Evolutionary conservation across 495 filamentous ascomycete genomes (phyloP).

Genomic region (Hypoxylon fragiforme): DNA sequence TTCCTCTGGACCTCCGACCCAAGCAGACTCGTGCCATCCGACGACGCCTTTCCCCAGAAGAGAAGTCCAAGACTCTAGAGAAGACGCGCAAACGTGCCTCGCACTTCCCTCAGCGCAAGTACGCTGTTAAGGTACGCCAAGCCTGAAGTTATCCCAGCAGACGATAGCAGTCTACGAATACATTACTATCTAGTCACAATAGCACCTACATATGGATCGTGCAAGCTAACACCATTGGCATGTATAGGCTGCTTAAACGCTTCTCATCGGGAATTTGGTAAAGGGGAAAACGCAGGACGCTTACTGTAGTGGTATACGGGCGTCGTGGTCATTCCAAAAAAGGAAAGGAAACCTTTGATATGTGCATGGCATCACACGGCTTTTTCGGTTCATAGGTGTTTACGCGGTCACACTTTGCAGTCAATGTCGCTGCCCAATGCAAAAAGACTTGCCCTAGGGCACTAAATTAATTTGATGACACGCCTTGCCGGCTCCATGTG

Average conservation of each 20-base stretch:
- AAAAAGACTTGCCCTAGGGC: conserved; percentile 39
- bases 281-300: conserved; percentile 26
- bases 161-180: not conserved
- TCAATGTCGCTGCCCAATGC: conserved; percentile 43
- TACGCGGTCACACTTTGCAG: conserved; percentile 42
- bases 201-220: too few relatives aligned
- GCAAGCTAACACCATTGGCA: not conserved
- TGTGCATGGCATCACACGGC: conserved; percentile 45
- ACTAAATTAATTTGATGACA: conserved; percentile 15
- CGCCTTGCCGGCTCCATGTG: not conserved
- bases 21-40: conserved; percentile 97
- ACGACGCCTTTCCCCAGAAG: conserved; percentile 86
- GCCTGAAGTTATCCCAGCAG: not conserved
- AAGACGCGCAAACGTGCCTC: conserved; percentile 90
- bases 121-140: conserved; percentile 85
- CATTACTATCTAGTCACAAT: not conserved
- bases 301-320: conserved; percentile 26
- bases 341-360: conserved; percentile 37
- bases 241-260: conserved; percentile 34
- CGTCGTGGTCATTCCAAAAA: conserved; percentile 43
- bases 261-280: conserved; percentile 9
- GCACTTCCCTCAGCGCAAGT: conserved; percentile 99
- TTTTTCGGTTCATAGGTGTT: conserved; percentile 46
- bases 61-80: conserved; percentile 76
- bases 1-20: conserved; percentile 92